These are phyloP conservation scores for Phytophthora cryptogea DNA, from an alignment of 352 stramenopile genomes.

Conservation along the genomic window DNA sequence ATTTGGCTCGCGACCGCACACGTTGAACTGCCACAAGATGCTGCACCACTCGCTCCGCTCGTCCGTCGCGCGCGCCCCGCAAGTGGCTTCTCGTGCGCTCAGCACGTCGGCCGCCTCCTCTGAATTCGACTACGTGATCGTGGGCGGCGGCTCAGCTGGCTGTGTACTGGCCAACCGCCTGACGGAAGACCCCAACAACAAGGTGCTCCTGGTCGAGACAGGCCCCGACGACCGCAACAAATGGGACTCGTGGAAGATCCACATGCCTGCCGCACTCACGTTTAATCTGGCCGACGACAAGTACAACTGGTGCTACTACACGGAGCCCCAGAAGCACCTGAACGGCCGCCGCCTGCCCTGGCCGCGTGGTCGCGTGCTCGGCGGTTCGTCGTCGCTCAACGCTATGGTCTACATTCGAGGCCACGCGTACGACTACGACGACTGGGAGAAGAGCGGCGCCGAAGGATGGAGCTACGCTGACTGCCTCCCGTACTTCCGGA, in stretches of 20 bases:
- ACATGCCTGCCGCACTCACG: conserved; percentile 88
- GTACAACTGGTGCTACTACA: conserved; percentile 91
- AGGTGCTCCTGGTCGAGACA: conserved; percentile 91
- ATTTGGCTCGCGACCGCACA: conserved; percentile 28
- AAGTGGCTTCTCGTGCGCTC: conserved; percentile 19
- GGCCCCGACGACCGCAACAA: conserved; percentile 79
- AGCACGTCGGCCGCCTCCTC: conserved; percentile 20
- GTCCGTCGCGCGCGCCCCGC: neutral
- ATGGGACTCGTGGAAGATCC: conserved; percentile 92
- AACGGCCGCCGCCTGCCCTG: conserved; percentile 80
- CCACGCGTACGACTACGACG: conserved; percentile 88
- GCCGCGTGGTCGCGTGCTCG: conserved; percentile 88
- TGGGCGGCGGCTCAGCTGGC: conserved; percentile 90
- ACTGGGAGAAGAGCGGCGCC: conserved; percentile 78
- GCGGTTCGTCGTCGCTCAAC: conserved; percentile 89
- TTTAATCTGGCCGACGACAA: conserved; percentile 84
- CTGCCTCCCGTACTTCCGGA: conserved; percentile 89
- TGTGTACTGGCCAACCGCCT: conserved; percentile 92
- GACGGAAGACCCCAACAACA: conserved; percentile 78
- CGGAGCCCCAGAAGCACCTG: conserved; percentile 83
- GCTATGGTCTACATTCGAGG: conserved; percentile 92
- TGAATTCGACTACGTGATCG: conserved; percentile 93
- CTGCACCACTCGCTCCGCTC: conserved; percentile 28
- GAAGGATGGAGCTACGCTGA: conserved; percentile 88
- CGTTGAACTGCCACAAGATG: conserved; percentile 27